Evolutionary conservation across 345 rosid genomes (phyloP), one percentile per base, ranked within the genome.

Genomic region (Alliaria petiolata): DNA sequence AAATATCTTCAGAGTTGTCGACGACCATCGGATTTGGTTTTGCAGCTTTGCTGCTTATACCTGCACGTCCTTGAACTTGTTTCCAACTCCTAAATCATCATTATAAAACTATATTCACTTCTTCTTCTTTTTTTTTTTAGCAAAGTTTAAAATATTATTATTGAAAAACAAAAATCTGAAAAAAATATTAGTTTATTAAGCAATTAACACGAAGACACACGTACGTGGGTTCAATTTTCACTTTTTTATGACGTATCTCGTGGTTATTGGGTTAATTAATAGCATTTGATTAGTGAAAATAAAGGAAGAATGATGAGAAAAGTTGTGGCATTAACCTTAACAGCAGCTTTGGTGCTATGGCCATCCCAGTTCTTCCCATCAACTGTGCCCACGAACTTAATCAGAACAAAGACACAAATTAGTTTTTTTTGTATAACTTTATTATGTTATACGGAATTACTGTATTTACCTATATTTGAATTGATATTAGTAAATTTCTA

Each of bases 291-390:
- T 30, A 74, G 46, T 30, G 67, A 40, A 69, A 19, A 47, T 5
- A 42, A 76, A 36, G 15, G 26, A 67, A 30, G 30, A 63, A 10
- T 51, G 35, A 61, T 43, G 45, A 56, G 65, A 20, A 62, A 60
- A 54, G 50, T 53, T 35, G 59, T 55, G 14, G n/a, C 11, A 2
- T 46, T 46, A 38, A 76, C 75, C 79, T 76, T 46, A 76, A 55
- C 46, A 76, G 31, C 3, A 69, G 66, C 25, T 11, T 63, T 56
- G 79, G 70, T 69, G 60, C 60, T 63, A 39, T 69, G 39, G 54
- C 75, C 50, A 76, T 76, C 66, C 65, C 66, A 46, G 8, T 62
- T 62, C 61, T 69, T 76, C 75, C 75, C 79, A 76, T 69, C 71
- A 55, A 56, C 55, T 46, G 30, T 61, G 26, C 58, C 39, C 20